A percentile compares a stretch with the other conserved stretches of the same genome.
Evolutionary conservation across 2,329 filamentous ascomycete species (phyloP).

Genomic region (Trichoderma arundinaceum): DNA sequence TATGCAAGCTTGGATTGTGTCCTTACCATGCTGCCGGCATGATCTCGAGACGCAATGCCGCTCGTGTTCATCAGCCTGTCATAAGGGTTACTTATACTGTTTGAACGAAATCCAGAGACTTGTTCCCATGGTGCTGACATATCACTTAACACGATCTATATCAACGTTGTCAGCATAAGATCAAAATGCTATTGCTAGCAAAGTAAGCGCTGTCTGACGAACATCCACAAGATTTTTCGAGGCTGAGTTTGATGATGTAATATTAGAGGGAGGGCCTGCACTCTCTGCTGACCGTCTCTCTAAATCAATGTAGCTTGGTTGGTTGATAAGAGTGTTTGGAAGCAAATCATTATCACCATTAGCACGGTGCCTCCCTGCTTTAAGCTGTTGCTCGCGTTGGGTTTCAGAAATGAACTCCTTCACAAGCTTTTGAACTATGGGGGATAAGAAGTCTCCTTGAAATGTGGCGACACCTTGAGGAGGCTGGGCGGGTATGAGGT

Average conservation of each 20-base stretch:
- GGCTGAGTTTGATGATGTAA: background rate
- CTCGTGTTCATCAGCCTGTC: constrained; percentile 99
- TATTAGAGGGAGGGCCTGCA: constrained; percentile 46
- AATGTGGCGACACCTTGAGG: constrained; percentile 91
- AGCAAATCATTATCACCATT: constrained; percentile 32
- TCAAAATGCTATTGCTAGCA: background rate
- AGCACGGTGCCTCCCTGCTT: constrained; percentile 32
- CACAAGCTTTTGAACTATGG: constrained; percentile 74
- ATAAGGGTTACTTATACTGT: constrained; percentile 94
- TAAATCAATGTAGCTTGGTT: constrained; percentile 69
- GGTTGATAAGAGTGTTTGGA: constrained; percentile 40
- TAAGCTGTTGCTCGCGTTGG: constrained; percentile 40
- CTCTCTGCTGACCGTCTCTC: constrained; percentile 54
- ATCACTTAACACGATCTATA: constrained; percentile 87
- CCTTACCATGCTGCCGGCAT: constrained; percentile 91
- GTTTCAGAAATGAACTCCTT: constrained; percentile 74
- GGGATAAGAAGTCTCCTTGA: constrained; percentile 89
- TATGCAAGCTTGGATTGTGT: background rate
- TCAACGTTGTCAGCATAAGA: background rate
- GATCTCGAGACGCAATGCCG: constrained; percentile 83
- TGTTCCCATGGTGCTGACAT: constrained; percentile 98
- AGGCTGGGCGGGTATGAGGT: constrained; percentile 90
- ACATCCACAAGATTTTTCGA: constrained; percentile 66
- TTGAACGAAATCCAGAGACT: constrained; percentile 77
- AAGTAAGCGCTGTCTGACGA: constrained; percentile 38